Conservation (phyloP, 768 basidiomycete species). For the Termitomyces sp. region DNA sequence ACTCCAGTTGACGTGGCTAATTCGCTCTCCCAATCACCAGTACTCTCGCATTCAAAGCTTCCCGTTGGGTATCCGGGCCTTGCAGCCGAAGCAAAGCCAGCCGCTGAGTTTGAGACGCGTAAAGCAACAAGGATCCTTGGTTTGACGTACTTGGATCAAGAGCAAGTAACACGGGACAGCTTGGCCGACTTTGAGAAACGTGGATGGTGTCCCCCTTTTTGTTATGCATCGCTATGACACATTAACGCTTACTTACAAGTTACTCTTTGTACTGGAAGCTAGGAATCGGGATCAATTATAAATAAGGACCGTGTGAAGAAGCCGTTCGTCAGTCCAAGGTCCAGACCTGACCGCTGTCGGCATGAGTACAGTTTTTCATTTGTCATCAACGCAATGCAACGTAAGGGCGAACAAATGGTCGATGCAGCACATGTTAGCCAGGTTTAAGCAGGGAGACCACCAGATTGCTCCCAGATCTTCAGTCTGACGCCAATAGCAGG, state of each 20-base stretch:
- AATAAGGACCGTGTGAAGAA: background rate
- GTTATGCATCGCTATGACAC: background rate
- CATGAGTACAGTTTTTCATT: slow-evolving; percentile 20
- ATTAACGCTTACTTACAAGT: background rate
- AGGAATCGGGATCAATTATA: background rate
- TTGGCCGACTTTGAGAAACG: slow-evolving; percentile 36
- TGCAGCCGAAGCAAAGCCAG: slow-evolving; percentile 20
- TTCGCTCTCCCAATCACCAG: slow-evolving; percentile 22
- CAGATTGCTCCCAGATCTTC: slow-evolving; percentile 31
- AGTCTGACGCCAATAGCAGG: slow-evolving; percentile 24
- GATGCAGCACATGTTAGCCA: slow-evolving; percentile 14
- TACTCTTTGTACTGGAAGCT: background rate
- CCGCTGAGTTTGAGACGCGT: slow-evolving; percentile 23
- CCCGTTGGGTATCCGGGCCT: slow-evolving; percentile 30
- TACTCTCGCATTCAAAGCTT: slow-evolving; percentile 19
- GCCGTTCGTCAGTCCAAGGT: background rate
- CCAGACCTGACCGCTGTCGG: slow-evolving; percentile 27
- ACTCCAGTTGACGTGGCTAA: slow-evolving; percentile 32
- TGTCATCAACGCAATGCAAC: slow-evolving; percentile 7
- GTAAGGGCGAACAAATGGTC: background rate
- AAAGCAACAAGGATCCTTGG: slow-evolving; percentile 38
- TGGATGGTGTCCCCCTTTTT: slow-evolving; percentile 28
- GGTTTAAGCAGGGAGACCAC: slow-evolving; percentile 26
- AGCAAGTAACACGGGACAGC: slow-evolving; percentile 35
- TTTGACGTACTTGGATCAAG: slow-evolving; percentile 34